These are phyloP conservation scores for Colletotrichum magnum DNA, from an alignment of 2,329 filamentous ascomycete genomes.

Conservation along the genomic window DNA sequence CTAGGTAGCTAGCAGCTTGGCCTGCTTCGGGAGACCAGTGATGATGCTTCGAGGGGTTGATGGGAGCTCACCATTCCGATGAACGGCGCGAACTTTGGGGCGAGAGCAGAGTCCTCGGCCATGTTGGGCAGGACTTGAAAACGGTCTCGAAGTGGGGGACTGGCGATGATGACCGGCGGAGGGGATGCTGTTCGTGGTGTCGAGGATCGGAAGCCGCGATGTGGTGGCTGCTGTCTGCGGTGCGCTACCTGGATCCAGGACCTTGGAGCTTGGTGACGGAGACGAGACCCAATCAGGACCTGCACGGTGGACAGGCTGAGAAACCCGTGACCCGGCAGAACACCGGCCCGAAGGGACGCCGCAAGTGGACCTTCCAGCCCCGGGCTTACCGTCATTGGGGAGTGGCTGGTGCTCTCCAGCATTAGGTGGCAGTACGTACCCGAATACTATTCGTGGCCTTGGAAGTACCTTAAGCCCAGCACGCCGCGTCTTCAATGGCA, in stretches of 20 bases:
- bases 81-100: conserved; percentile 89
- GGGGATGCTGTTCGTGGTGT: conserved; percentile 37
- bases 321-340: conserved; percentile 38
- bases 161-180: conserved; percentile 43
- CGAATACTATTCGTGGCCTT: no score
- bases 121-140: conserved; percentile 53
- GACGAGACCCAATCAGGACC: conserved; percentile 40
- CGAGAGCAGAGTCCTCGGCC: conserved; percentile 69
- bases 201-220: conserved; percentile 35
- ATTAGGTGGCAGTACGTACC: no score
- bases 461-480: no score
- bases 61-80: conserved; percentile 83
- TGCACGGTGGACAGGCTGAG: conserved; percentile 34
- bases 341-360: conserved; percentile 24
- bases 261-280: conserved; percentile 41
- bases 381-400: neutral
- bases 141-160: conserved; percentile 32
- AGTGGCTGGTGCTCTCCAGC: conserved; percentile 17
- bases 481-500: neutral
- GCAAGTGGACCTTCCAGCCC: neutral
- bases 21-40: conserved; percentile 12
- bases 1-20: conserved; percentile 25
- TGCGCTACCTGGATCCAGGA: conserved; percentile 40
- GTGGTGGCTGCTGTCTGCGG: conserved; percentile 17
- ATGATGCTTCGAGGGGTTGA: conserved; percentile 16